Percentiles rank a stretch among this genome's conserved stretches.
These are phyloP conservation scores for Phoma herbarum DNA, from an alignment of 2,329 filamentous ascomycete genomes.

Conservation along the genomic window DNA sequence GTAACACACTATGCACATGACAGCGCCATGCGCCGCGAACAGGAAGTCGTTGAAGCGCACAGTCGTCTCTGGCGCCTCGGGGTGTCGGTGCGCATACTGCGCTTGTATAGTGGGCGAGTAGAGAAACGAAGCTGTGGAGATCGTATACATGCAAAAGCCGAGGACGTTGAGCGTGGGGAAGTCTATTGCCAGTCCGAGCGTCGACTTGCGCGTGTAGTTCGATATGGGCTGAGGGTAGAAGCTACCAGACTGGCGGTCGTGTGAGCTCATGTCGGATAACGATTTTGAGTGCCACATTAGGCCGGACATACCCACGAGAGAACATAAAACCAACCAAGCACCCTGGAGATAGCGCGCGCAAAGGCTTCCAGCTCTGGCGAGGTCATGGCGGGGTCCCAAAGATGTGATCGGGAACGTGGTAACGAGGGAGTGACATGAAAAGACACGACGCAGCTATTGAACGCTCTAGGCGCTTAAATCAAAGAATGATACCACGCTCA, in stretches of 20 bases:
- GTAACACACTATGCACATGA: slow-evolving; percentile 76
- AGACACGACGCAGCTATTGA: slow-evolving; percentile 4
- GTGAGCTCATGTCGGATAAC: slow-evolving; percentile 6
- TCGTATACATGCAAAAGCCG: slow-evolving; percentile 78
- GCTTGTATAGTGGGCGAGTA: slow-evolving; percentile 78
- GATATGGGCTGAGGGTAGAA: slow-evolving; percentile 92
- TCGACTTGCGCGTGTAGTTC: slow-evolving; percentile 80
- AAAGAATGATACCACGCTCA: slow-evolving; percentile 6
- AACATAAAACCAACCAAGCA: slow-evolving; percentile 51
- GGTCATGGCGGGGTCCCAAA: slow-evolving; percentile 24
- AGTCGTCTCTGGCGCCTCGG: slow-evolving; percentile 76
- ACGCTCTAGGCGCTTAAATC: slow-evolving; percentile 5
- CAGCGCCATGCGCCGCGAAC: slow-evolving; percentile 82
- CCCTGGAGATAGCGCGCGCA: slow-evolving; percentile 44
- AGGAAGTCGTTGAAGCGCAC: slow-evolving; percentile 89
- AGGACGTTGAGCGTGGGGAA: slow-evolving; percentile 79
- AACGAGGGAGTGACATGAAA: slow-evolving; percentile 17
- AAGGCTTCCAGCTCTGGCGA: slow-evolving; percentile 40
- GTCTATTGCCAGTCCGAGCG: slow-evolving; percentile 84
- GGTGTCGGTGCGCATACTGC: slow-evolving; percentile 86
- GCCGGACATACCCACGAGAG: slow-evolving; percentile 38
- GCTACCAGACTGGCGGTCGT: slow-evolving; percentile 16
- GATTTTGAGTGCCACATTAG: background rate
- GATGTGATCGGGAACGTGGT: slow-evolving; percentile 13
- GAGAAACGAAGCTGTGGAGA: slow-evolving; percentile 78